Conservation (phyloP, 1,284 basidiomycete genomes). For the Trichosporon asahii region DNA sequence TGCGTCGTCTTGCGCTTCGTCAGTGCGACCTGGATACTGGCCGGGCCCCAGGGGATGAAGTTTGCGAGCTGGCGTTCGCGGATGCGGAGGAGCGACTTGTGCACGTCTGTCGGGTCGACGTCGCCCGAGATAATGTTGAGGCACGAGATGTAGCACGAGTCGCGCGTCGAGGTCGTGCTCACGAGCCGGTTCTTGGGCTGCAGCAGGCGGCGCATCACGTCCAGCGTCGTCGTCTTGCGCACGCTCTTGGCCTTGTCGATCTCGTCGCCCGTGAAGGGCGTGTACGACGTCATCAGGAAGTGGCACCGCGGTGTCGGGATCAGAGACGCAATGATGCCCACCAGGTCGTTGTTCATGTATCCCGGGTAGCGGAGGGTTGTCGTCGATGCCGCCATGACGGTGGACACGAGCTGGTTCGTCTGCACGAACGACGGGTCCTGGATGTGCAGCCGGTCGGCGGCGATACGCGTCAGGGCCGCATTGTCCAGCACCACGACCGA, state of each 20-base stretch:
- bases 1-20: constrained; percentile 84
- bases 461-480: constrained; percentile 85
- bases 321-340: constrained; percentile 93
- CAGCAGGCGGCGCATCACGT: constrained; percentile 95
- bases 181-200: constrained; percentile 99
- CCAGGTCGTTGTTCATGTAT: constrained; percentile 99
- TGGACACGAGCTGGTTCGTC: constrained; percentile 82
- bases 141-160: constrained; percentile 94
- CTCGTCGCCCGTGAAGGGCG: constrained; percentile 94
- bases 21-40: constrained; percentile 94
- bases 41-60: constrained; percentile 99
- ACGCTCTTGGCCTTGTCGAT: constrained; percentile 88
- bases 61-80: constrained; percentile 93
- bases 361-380: constrained; percentile 96
- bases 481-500: constrained; percentile 97
- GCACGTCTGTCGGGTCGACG: constrained; percentile 96
- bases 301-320: constrained; percentile 99
- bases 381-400: constrained; percentile 72
- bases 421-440: constrained; percentile 91
- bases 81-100: constrained; percentile 94
- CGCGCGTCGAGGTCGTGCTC: constrained; percentile 85
- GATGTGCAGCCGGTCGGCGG: constrained; percentile 82
- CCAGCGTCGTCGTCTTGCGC: constrained; percentile 88
- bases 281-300: constrained; percentile 99
- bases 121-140: constrained; percentile 99